These are phyloP conservation scores for Claviceps cyperi DNA, from an alignment of 2,329 filamentous ascomycete species.

Conservation along the genomic window DNA sequence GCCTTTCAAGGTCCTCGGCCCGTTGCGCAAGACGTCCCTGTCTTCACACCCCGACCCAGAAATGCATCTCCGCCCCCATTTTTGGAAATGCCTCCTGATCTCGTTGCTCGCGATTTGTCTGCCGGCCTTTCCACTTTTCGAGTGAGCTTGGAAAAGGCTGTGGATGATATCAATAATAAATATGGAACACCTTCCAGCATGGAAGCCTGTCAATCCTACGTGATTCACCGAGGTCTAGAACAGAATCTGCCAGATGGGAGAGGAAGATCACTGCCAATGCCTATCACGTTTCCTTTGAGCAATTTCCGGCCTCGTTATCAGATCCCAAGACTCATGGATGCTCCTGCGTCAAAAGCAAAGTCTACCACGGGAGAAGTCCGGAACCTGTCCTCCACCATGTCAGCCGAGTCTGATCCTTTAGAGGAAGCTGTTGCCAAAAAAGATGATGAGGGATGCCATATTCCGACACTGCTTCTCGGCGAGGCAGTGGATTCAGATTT, in stretches of 20 bases:
- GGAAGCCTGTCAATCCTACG: background rate
- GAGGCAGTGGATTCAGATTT: slow-evolving; percentile 5
- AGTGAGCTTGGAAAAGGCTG: slow-evolving; percentile 16
- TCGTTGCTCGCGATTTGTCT: slow-evolving; percentile 10
- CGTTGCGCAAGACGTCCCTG: background rate
- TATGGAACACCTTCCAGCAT: slow-evolving; percentile 10
- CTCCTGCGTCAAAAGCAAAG: slow-evolving; percentile 3
- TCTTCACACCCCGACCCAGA: background rate
- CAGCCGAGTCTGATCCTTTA: background rate
- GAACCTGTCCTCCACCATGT: slow-evolving; percentile 2
- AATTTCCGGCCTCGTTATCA: slow-evolving; percentile 8
- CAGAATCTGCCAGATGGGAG: background rate
- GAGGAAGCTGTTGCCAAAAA: background rate
- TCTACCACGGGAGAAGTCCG: slow-evolving; percentile 7
- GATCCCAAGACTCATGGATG: slow-evolving; percentile 7
- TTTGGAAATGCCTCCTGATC: slow-evolving; percentile 15
- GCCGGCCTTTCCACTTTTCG: slow-evolving; percentile 14
- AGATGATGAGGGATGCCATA: background rate
- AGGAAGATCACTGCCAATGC: background rate
- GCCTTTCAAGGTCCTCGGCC: background rate
- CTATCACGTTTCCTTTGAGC: slow-evolving; percentile 1
- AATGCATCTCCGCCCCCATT: slow-evolving; percentile 11
- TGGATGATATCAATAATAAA: slow-evolving; percentile 16
- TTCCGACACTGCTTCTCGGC: slow-evolving; percentile 7
- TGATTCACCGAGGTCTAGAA: background rate